Conservation (phyloP, 352 stramenopile genomes). For the Stramenopiles sp. region DNA sequence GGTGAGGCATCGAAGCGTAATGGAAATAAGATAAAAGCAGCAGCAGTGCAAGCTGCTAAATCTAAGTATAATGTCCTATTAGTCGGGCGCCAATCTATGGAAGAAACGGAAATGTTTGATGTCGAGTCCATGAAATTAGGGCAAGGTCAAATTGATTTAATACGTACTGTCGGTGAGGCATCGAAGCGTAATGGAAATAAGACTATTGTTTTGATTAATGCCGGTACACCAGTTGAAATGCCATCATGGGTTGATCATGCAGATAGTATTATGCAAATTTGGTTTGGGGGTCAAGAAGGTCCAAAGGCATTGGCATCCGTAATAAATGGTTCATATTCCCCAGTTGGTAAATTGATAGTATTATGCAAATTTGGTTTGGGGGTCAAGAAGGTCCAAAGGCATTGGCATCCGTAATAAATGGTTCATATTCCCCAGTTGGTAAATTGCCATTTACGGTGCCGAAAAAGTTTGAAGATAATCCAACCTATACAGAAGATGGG, state of each 20-base stretch:
- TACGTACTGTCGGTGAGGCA: conserved; percentile 21
- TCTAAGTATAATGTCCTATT: conserved; percentile 12
- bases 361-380: conserved; percentile 25
- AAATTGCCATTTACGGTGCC: conserved; percentile 23
- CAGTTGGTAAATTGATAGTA: conserved; percentile 15
- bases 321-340: conserved; percentile 12
- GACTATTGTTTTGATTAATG: conserved; percentile 20
- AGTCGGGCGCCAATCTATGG: conserved; percentile 20
- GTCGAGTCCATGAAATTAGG: conserved; percentile 26
- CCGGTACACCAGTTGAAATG: conserved; percentile 22
- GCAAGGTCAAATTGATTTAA: conserved; percentile 25
- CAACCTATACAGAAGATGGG: background rate
- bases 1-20: conserved; percentile 17
- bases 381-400: conserved; percentile 24
- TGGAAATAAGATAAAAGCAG: conserved; percentile 11
- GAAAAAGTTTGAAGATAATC: background rate
- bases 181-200: conserved; percentile 13
- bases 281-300: conserved; percentile 23
- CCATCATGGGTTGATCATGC: conserved; percentile 19
- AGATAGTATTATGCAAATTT: conserved; percentile 24
- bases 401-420: too few relatives aligned
- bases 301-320: conserved; percentile 24
- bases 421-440: too few relatives aligned
- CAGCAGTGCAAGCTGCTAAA: conserved; percentile 17
- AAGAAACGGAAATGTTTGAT: conserved; percentile 25